phyloP scores from a whole-genome alignment of 805 yeast species.

The Kazachstania africana region DNA sequence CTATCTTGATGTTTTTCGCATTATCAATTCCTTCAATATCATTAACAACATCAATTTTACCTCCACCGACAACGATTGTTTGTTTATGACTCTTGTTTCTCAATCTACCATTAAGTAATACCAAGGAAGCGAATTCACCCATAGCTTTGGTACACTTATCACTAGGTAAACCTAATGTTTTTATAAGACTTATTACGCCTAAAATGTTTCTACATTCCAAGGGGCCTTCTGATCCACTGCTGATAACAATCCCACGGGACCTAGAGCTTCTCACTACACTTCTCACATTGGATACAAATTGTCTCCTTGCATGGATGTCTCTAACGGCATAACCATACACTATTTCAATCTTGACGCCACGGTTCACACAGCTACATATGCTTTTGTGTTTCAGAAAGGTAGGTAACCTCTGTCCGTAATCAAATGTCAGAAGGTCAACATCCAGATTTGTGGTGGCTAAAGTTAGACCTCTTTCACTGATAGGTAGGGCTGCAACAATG shows the following conservation, averaged over 20 bases:
- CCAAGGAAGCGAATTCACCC: slow-evolving; percentile 49
- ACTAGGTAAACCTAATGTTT: slow-evolving; percentile 58
- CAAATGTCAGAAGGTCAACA: slow-evolving; percentile 69
- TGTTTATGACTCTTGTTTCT: slow-evolving; percentile 71
- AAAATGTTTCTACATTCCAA: slow-evolving; percentile 51
- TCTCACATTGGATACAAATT: slow-evolving; percentile 58
- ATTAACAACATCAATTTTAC: slow-evolving; percentile 23
- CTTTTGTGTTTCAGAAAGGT: slow-evolving; percentile 74
- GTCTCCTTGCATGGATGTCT: slow-evolving; percentile 37
- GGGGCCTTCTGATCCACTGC: slow-evolving; percentile 58
- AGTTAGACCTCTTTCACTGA: slow-evolving; percentile 66
- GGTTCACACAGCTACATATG: slow-evolving; percentile 67
- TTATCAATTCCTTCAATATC: slow-evolving; percentile 11
- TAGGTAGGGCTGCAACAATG: slow-evolving; percentile 70
- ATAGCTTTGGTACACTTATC: slow-evolving; percentile 49
- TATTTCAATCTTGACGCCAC: slow-evolving; percentile 77
- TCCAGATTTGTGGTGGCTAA: slow-evolving; percentile 66
- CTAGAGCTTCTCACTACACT: slow-evolving; percentile 74
- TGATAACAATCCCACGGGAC: slow-evolving; percentile 62
- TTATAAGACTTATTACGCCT: slow-evolving; percentile 57
- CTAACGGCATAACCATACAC: slow-evolving; percentile 46
- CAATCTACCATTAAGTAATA: slow-evolving; percentile 60
- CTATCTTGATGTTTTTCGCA: slow-evolving; percentile 12
- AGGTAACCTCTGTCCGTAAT: slow-evolving; percentile 53
- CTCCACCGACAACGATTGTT: slow-evolving; percentile 46